phyloP scores from a whole-genome alignment of 2,329 filamentous ascomycete species.

The Colletotrichum gloeosporioides region DNA sequence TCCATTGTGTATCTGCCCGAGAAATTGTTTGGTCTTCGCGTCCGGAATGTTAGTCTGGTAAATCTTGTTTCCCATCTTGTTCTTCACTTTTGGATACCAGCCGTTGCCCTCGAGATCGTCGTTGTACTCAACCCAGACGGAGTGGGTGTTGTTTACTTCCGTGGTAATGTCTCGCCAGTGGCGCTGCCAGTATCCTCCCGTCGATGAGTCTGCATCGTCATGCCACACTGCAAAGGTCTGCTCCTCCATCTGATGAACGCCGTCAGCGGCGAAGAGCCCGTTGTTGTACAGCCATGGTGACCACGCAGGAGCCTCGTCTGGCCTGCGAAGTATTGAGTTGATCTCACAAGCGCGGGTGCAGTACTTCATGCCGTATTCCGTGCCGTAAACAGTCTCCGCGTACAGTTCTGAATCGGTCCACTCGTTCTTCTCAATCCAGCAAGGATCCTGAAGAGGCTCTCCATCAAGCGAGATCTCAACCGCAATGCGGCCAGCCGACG shows the following conservation, averaged over 20 bases:
- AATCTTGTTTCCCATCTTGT: conserved; percentile 24
- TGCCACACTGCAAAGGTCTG: conserved; percentile 27
- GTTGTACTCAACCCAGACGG: conserved; percentile 28
- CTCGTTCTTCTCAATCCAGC: conserved; percentile 27
- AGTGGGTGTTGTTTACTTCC: conserved; percentile 23
- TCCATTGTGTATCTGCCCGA: conserved; percentile 14
- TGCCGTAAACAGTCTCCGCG: conserved; percentile 25
- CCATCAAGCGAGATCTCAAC: conserved; percentile 20
- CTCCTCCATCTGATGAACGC: conserved; percentile 27
- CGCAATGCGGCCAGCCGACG: conserved; percentile 23
- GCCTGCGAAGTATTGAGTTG: conserved; percentile 14
- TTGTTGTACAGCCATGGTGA: conserved; percentile 26
- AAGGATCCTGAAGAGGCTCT: conserved; percentile 21
- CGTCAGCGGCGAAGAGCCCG: conserved; percentile 22
- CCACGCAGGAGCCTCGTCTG: conserved; percentile 24
- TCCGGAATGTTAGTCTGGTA: conserved; percentile 27
- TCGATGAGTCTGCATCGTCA: conserved; percentile 21
- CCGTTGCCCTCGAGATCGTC: conserved; percentile 13
- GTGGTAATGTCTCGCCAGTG: conserved; percentile 29
- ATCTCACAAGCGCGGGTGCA: conserved; percentile 23
- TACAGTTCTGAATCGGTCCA: conserved; percentile 22
- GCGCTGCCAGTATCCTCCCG: conserved; percentile 28
- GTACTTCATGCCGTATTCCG: conserved; percentile 25
- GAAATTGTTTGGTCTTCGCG: conserved; percentile 27
- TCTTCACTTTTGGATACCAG: conserved; percentile 26